Conservation (phyloP, 257 asterid species). For the Gardenia jasminoides region DNA sequence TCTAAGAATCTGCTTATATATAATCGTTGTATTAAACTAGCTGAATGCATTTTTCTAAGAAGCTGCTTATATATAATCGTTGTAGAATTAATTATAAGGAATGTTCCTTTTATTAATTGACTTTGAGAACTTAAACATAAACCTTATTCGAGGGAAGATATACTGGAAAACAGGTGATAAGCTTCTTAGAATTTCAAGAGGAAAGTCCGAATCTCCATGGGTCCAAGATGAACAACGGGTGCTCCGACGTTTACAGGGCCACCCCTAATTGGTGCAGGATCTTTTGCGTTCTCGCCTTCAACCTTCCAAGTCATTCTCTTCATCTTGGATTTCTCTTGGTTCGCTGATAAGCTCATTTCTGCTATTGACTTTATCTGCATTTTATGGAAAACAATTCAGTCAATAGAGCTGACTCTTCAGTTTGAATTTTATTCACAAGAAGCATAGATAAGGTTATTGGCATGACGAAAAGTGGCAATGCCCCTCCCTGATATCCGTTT, state of each 20-base stretch:
- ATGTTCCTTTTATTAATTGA: neutral
- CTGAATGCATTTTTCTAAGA: neutral
- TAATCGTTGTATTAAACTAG: neutral
- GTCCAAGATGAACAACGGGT: slow-evolving; percentile 68
- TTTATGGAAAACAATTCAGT: neutral
- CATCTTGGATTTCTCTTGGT: slow-evolving; percentile 64
- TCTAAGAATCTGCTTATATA: too few relatives aligned
- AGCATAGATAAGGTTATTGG: neutral
- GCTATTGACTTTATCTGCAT: slow-evolving; percentile 49
- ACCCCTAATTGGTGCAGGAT: slow-evolving; percentile 44
- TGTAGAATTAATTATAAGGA: neutral
- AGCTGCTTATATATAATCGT: neutral
- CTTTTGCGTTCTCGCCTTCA: slow-evolving; percentile 35
- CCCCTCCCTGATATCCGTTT: neutral
- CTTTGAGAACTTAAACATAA: neutral
- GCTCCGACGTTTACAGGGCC: slow-evolving; percentile 39
- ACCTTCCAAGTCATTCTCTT: slow-evolving; percentile 59
- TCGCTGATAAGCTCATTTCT: slow-evolving; percentile 80
- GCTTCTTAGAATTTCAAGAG: slow-evolving; percentile 41
- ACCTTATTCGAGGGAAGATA: neutral
- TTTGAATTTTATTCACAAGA: neutral
- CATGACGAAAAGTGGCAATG: neutral
- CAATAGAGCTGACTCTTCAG: neutral
- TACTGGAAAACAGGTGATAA: neutral
- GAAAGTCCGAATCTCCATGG: slow-evolving; percentile 91